A percentile compares a stretch with the other conserved stretches of the same genome.
Conservation (phyloP, 108 stramenopile genomes). For the Seminavis robusta region DNA sequence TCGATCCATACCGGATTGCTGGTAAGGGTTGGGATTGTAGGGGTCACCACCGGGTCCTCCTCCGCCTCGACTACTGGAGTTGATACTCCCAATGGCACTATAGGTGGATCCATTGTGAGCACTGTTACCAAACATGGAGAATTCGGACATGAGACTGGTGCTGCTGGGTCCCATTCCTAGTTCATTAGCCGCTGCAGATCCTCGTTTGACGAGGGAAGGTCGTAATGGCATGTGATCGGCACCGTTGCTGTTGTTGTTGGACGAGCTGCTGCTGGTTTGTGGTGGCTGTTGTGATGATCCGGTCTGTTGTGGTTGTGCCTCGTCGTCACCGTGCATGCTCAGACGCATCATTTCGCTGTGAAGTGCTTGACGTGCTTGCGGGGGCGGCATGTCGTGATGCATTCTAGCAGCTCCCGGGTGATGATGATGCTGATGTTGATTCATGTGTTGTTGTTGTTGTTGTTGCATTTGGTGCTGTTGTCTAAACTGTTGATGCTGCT, state of each 20-base stretch:
- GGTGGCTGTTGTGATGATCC: neutral
- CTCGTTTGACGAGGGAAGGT: conserved; percentile 10
- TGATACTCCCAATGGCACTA: neutral
- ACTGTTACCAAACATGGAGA: conserved; percentile 19
- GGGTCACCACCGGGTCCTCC: neutral
- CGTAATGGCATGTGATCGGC: conserved; percentile 10
- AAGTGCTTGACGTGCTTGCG: conserved; percentile 7
- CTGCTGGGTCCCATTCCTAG: conserved; percentile 18
- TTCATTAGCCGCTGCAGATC: conserved; percentile 9
- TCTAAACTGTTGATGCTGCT: conserved; percentile 1
- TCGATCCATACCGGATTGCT: conserved; percentile 17
- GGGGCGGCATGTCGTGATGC: conserved; percentile 20
- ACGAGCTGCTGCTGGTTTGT: too few relatives aligned
- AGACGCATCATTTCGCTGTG: conserved; percentile 13
- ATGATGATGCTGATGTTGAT: conserved; percentile 1
- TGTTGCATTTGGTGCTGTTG: neutral
- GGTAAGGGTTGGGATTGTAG: neutral
- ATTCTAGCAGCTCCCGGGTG: neutral
- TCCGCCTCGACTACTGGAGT: neutral
- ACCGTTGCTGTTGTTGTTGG: conserved; percentile 3
- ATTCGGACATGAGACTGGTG: conserved; percentile 25
- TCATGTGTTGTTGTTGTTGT: conserved; percentile 1
- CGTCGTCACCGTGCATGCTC: conserved; percentile 14
- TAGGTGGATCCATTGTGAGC: conserved; percentile 1
- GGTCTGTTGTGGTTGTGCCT: neutral